Percentiles rank a stretch among this genome's conserved stretches.
These are phyloP conservation scores for Nothophaeocryptopus gaeumannii DNA, from an alignment of 2,329 filamentous ascomycete genomes.

Conservation along the genomic window DNA sequence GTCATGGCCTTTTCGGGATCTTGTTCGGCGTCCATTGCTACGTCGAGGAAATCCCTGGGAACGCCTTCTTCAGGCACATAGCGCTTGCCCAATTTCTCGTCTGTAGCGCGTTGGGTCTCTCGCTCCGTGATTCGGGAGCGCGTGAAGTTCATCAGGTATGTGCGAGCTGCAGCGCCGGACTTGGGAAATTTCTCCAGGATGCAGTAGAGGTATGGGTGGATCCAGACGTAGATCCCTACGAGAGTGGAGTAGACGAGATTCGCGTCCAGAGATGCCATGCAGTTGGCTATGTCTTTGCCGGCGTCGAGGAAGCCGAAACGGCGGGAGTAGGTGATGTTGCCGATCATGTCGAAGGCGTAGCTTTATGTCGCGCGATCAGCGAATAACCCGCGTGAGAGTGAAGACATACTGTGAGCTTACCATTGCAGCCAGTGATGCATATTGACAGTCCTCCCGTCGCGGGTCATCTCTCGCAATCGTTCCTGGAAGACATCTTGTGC, in stretches of 20 bases:
- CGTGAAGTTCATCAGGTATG: slow-evolving; percentile 15
- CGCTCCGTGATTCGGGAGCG: slow-evolving; percentile 11
- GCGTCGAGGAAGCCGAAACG: slow-evolving; percentile 40
- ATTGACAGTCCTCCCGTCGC: slow-evolving; percentile 14
- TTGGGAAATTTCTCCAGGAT: slow-evolving; percentile 16
- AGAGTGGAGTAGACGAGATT: slow-evolving; percentile 14
- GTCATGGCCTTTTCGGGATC: slow-evolving; percentile 22
- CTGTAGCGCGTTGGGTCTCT: slow-evolving; percentile 5
- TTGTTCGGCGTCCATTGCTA: slow-evolving; percentile 20
- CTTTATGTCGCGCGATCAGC: no score
- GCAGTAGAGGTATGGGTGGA: slow-evolving; percentile 17
- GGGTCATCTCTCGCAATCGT: slow-evolving; percentile 15
- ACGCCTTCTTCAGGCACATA: slow-evolving; percentile 10
- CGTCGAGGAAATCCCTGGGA: slow-evolving; percentile 19
- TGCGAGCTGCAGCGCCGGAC: slow-evolving; percentile 15
- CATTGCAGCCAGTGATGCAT: slow-evolving; percentile 30
- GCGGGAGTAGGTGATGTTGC: slow-evolving; percentile 35
- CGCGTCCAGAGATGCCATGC: slow-evolving; percentile 16
- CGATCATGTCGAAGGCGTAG: slow-evolving; percentile 43
- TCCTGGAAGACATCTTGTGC: slow-evolving; percentile 16
- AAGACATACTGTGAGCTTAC: slow-evolving; percentile 12
- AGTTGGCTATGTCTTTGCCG: slow-evolving; percentile 34
- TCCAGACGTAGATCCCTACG: slow-evolving; percentile 18
- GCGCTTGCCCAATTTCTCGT: slow-evolving; percentile 9
- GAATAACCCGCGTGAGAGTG: no score